Base-by-base conservation (phyloP, 164 flowering plant genomes). In the Stephania japonica region DNA sequence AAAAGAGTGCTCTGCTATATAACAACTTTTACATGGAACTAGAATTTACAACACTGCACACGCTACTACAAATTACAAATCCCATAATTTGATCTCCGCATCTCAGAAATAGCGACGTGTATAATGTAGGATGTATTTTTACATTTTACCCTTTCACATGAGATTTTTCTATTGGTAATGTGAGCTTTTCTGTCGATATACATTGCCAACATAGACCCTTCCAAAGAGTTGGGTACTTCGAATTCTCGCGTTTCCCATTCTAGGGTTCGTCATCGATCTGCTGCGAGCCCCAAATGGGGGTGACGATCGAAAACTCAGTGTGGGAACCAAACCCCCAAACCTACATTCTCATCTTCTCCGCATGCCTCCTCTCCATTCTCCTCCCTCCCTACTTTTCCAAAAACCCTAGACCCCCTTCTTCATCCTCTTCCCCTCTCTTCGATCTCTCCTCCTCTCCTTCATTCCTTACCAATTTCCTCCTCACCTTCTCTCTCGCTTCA, bases 271-370 rank as follows among this genome's bases (percentile, higher is more conserved):
- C 75, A 71, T 47, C 16, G 66, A 73, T 69, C 71, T 26, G 67
- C 65, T 62, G 49, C 24, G 6, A 4, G 24, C 18, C 53, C 42
- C 6, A 38, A 75, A 92, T 91, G 98, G 96, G 83, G 43, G 87
- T 93, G 12, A 89, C 87, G 26, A 88, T 95, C 73, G 92, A 90
- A 77, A 87, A 76, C 79, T 78, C 78, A 4, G 78, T 86, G 0
- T 95, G 98, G 98, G 89, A 88, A 72, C 96, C 94, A n/a, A 83
- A 77, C 68, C 81, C 84, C 32, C 62, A 76, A 11, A 42, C 84
- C 0, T 86, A 65, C 66, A 10, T 88, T 59, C 84, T 93, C 86
- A 68, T 93, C 42, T 86, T 93, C 83, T 7, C 76, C 56, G 78
- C 81, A 6, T 85, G 83, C 77, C 75, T 87, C 70, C 66, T 87